A percentile compares a stretch with the other conserved stretches of the same genome.
Evolutionary conservation across 2,329 filamentous ascomycete genomes (phyloP).

Genomic region (Diaporthe nobilis): DNA sequence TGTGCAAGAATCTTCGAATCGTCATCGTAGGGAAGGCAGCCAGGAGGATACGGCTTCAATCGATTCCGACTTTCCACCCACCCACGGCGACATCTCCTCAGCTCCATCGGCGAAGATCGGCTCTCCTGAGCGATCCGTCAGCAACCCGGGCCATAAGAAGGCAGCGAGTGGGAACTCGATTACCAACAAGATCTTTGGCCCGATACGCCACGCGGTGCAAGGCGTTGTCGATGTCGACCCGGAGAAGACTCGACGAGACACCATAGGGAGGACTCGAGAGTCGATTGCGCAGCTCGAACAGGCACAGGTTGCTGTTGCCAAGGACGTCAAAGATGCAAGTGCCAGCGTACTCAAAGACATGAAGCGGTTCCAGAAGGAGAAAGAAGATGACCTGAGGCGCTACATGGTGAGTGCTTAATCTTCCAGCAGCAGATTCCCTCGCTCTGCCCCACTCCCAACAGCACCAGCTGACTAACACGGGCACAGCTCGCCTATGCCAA

Average conservation of each 20-base stretch:
- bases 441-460: conserved; percentile 12
- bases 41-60: conserved; percentile 89
- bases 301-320: conserved; percentile 87
- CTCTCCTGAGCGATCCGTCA: conserved; percentile 67
- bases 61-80: conserved; percentile 95
- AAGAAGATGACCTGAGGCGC: conserved; percentile 91
- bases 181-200: conserved; percentile 93
- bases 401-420: conserved; percentile 84
- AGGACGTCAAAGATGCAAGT: conserved; percentile 95
- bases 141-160: conserved; percentile 78
- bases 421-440: not conserved
- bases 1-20: conserved; percentile 64
- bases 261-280: conserved; percentile 96
- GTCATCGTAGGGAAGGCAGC: conserved; percentile 69
- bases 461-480: not conserved
- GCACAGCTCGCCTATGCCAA: conserved; percentile 88
- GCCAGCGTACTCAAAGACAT: conserved; percentile 89
- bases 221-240: conserved; percentile 97
- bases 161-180: conserved; percentile 90
- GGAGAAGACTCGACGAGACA: conserved; percentile 90
- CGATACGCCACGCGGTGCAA: conserved; percentile 94
- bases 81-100: conserved; percentile 80
- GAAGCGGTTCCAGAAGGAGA: conserved; percentile 93
- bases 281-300: conserved; percentile 89
- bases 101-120: conserved; percentile 82